phyloP scores from a whole-genome alignment of 768 basidiomycete genomes.

The Pholiota conissans region DNA sequence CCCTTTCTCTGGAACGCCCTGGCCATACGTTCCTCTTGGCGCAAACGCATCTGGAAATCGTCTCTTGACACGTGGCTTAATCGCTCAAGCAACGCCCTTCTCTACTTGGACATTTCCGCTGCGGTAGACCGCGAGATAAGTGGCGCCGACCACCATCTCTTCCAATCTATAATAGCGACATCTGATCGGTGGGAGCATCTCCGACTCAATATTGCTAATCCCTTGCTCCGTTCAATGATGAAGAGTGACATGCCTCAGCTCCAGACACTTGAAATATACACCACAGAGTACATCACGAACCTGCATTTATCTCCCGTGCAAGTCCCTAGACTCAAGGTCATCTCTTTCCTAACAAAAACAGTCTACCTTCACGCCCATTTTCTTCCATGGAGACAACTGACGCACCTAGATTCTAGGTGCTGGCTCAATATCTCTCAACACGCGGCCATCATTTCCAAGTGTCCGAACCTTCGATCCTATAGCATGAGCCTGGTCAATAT shows the following conservation, averaged over 20 bases:
- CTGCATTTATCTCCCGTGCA: conserved; percentile 10
- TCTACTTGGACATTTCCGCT: conserved; percentile 20
- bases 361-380: conserved; percentile 17
- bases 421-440: conserved; percentile 26
- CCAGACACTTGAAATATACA: conserved; percentile 20
- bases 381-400: conserved; percentile 20
- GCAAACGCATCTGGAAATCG: conserved; percentile 13
- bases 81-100: conserved; percentile 16
- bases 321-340: conserved; percentile 16
- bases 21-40: conserved; percentile 17
- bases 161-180: conserved; percentile 14
- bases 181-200: conserved; percentile 23
- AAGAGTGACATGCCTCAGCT: conserved; percentile 17
- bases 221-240: conserved; percentile 15
- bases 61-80: conserved; percentile 20
- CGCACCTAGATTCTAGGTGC: conserved; percentile 18
- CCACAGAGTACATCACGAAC: conserved; percentile 15
- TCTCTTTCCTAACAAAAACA: conserved; percentile 20
- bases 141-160: conserved; percentile 8
- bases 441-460: conserved; percentile 23
- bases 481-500: conserved; percentile 20
- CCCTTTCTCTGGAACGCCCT: conserved; percentile 24
- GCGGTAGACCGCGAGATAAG: conserved; percentile 15
- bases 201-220: conserved; percentile 18
- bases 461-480: conserved; percentile 22